These are phyloP conservation scores for Pinus tabuliformis DNA, from an alignment of 75 land plant species.

Conservation along the genomic window DNA sequence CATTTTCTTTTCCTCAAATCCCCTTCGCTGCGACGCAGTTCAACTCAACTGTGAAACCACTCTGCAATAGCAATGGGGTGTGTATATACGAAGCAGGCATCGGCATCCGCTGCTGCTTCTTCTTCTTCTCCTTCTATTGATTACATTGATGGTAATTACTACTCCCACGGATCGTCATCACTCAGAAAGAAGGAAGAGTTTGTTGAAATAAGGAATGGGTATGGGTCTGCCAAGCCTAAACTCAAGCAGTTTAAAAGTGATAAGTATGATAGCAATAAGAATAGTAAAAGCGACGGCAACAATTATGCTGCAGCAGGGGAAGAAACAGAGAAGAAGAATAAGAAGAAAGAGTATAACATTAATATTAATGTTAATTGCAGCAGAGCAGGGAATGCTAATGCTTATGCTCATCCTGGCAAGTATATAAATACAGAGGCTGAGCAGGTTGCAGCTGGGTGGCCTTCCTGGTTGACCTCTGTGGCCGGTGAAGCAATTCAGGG, in stretches of 20 bases:
- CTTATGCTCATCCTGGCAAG: slow-evolving; percentile 8
- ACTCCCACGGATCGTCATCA: background rate
- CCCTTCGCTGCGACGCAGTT: background rate
- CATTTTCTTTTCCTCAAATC: background rate
- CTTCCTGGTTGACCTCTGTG: slow-evolving; percentile 43
- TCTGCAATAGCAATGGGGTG: slow-evolving; percentile 2
- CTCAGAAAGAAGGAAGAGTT: background rate
- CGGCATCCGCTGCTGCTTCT: background rate
- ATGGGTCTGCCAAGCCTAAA: background rate
- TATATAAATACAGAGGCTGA: slow-evolving; percentile 35
- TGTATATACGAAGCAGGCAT: background rate
- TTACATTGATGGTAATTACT: background rate
- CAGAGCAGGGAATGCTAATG: slow-evolving; percentile 1
- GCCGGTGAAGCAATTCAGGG: slow-evolving; percentile 54
- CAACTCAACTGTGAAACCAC: background rate
- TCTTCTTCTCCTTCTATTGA: background rate
- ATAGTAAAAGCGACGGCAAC: background rate
- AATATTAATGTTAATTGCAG: background rate
- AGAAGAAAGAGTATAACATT: background rate
- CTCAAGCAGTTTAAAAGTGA: background rate
- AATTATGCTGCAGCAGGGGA: background rate
- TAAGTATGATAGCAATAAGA: background rate
- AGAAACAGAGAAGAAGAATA: background rate
- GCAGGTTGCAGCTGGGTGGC: slow-evolving; percentile 65
- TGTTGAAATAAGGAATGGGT: background rate